Evolutionary conservation across 164 flowering plant genomes (phyloP).

Genomic region (Vitis rotundifolia): DNA sequence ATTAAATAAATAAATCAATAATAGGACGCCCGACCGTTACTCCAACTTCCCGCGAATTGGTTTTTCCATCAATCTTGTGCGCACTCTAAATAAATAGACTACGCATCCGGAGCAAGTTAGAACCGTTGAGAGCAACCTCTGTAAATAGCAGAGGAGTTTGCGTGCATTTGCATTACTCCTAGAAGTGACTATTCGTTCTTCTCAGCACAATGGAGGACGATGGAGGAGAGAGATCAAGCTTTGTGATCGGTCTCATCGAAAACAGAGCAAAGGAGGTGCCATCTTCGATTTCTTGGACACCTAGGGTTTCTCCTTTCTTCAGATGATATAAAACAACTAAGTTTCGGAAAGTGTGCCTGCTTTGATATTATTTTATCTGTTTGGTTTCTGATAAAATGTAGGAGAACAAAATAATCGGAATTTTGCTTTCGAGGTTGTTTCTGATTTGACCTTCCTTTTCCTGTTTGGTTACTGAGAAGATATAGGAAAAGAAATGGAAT

Average conservation of each 20-base stretch:
- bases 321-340: too few relatives aligned
- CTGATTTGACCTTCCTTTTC: too few relatives aligned
- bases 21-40: too few relatives aligned
- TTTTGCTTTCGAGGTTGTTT: not conserved
- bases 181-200: not conserved
- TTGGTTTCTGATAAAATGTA: slow-evolving; percentile 10
- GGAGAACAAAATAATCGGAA: not conserved
- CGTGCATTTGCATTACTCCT: slow-evolving; percentile 1
- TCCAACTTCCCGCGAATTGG: too few relatives aligned
- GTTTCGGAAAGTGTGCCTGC: not conserved
- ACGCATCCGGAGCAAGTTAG: not conserved
- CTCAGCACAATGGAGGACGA: slow-evolving; percentile 68
- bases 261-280: slow-evolving; percentile 91
- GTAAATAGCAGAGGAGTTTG: not conserved
- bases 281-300: not conserved
- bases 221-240: slow-evolving; percentile 76
- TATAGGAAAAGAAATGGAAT: not conserved
- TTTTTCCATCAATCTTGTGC: not conserved
- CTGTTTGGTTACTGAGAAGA: not conserved
- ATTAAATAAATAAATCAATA: too few relatives aligned
- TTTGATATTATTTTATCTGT: not conserved
- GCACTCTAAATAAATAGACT: not conserved
- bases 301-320: slow-evolving; percentile 1
- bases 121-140: not conserved
- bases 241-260: slow-evolving; percentile 79